These are phyloP conservation scores for Rhizophagus clarus DNA, from an alignment of 192 early-diverging fungal species.

Conservation along the genomic window DNA sequence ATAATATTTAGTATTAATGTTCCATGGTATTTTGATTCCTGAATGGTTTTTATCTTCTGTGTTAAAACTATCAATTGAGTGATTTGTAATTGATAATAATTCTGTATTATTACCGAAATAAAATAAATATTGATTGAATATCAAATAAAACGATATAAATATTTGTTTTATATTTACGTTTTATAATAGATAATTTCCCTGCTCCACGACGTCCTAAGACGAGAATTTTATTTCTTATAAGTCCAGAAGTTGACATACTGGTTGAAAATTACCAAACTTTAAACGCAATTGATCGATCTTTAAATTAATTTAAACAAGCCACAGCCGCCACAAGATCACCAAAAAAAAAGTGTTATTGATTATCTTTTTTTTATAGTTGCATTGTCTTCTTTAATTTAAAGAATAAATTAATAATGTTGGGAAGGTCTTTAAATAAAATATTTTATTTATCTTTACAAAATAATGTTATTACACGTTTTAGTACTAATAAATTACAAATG, in stretches of 20 bases:
- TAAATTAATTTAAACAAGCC: neutral
- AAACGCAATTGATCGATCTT: neutral
- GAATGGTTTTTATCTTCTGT: conserved; percentile 34
- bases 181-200: conserved; percentile 52
- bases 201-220: conserved; percentile 55
- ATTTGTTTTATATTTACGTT: conserved; percentile 43
- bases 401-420: neutral
- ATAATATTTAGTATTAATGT: conserved; percentile 70
- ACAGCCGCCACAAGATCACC: neutral
- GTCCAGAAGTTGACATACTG: neutral
- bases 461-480: neutral
- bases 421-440: neutral
- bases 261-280: neutral
- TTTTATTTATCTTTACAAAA: neutral
- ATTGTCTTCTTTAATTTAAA: neutral
- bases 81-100: conserved; percentile 12
- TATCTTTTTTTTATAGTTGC: neutral
- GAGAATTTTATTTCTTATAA: conserved; percentile 56
- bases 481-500: neutral
- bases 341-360: too few relatives aligned
- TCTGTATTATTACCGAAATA: neutral
- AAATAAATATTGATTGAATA: neutral
- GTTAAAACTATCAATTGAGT: conserved; percentile 18
- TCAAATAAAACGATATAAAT: conserved; percentile 1
- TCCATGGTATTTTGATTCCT: conserved; percentile 54